A percentile compares a stretch with the other conserved stretches of the same genome.
Evolutionary conservation across 2,329 filamentous ascomycete species (phyloP).

Genomic region (Alternaria brassicae): DNA sequence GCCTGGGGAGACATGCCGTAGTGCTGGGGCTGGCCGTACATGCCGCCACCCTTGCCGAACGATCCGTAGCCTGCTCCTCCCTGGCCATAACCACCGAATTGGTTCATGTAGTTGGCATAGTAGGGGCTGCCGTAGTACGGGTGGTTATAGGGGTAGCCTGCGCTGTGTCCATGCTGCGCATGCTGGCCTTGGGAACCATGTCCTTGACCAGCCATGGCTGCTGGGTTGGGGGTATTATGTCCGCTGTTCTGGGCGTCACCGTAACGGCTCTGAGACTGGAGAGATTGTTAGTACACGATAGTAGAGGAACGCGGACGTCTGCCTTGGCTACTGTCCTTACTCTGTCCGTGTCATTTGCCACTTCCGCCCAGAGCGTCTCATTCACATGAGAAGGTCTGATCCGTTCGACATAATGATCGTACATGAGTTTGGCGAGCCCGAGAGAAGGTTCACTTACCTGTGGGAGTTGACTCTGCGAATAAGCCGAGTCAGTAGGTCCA

Average conservation of each 20-base stretch:
- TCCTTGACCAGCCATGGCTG: constrained; percentile 64
- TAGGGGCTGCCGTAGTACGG: constrained; percentile 69
- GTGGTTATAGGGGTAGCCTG: constrained; percentile 59
- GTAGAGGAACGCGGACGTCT: not conserved
- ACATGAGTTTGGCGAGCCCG: constrained; percentile 2
- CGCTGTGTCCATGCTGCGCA: constrained; percentile 55
- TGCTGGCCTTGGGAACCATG: constrained; percentile 56
- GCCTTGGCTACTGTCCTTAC: constrained; percentile 11
- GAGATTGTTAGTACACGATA: constrained; percentile 22
- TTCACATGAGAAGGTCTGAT: constrained; percentile 3
- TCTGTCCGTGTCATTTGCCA: constrained; percentile 7
- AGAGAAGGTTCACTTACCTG: constrained; percentile 46
- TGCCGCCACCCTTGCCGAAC: constrained; percentile 59
- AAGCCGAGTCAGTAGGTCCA: constrained; percentile 65
- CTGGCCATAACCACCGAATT: constrained; percentile 63
- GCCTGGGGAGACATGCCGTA: constrained; percentile 64
- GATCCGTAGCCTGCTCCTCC: constrained; percentile 57
- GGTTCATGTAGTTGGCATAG: constrained; percentile 68
- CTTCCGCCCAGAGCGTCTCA: constrained; percentile 10
- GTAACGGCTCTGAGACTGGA: constrained; percentile 69
- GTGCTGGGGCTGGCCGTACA: constrained; percentile 69
- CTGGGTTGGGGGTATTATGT: constrained; percentile 87
- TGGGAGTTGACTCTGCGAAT: constrained; percentile 69
- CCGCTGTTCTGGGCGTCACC: constrained; percentile 84
- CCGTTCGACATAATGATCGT: constrained; percentile 9